Evolutionary conservation across 768 basidiomycete genomes (phyloP).

Genomic region (Epithele typhae): DNA sequence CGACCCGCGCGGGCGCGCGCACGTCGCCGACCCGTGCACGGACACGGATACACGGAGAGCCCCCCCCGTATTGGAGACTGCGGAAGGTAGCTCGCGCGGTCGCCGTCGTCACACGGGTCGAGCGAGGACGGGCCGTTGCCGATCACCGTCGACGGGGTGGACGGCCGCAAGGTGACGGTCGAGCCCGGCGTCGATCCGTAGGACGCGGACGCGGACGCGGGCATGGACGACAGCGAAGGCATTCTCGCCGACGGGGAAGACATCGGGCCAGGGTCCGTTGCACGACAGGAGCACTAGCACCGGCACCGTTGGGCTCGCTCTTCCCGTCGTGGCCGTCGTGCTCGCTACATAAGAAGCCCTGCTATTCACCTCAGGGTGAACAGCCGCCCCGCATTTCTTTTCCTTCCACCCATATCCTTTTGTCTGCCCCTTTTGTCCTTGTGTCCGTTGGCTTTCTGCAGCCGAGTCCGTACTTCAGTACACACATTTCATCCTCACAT

Average conservation of each 20-base stretch:
- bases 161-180: background rate
- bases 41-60: conserved; percentile 41
- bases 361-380: too few species aligned
- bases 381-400: too few species aligned
- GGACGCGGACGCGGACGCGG: conserved; percentile 7
- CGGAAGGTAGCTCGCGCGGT: background rate
- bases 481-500: too few species aligned
- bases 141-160: background rate
- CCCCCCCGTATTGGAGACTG: conserved; percentile 16
- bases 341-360: too few species aligned
- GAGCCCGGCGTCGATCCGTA: background rate
- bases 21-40: conserved; percentile 60
- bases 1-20: conserved; percentile 61
- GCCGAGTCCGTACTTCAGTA: too few species aligned
- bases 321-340: too few species aligned
- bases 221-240: conserved; percentile 21
- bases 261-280: conserved; percentile 25
- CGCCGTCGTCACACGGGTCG: background rate
- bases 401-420: too few species aligned
- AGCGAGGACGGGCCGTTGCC: background rate
- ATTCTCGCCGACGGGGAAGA: conserved; percentile 27
- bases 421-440: too few species aligned
- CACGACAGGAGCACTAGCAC: conserved; percentile 23
- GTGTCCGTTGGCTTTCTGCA: too few species aligned
- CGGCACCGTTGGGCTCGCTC: too few species aligned